Evolutionary conservation across 2,329 filamentous ascomycete species (phyloP), one percentile per base, ranked within the genome.

Genomic region (Decorospora gaudefroyi): DNA sequence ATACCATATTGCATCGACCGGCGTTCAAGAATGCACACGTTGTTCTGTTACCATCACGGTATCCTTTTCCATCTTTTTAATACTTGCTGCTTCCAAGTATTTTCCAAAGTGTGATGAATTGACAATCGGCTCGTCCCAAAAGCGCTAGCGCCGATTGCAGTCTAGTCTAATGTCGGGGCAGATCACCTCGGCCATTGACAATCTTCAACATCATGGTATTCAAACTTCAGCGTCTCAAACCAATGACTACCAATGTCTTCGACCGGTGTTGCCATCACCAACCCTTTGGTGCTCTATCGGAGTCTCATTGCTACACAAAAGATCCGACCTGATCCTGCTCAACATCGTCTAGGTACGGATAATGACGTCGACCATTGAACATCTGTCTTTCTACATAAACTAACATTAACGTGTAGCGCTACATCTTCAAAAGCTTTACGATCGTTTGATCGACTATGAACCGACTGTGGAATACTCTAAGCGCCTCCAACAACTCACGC

Each of bases 261-360:
- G 46, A 69, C 67, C 12, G 68, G 71, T 36, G 65, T 78, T 38
- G 65, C 76, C 16, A 78, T 78, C 58, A 78, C 76, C 27, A 90
- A 91, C 62, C 88, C 87, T 3, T 73, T 91, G 49, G 81, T 90
- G 49, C 84, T 90, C 51, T 92, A 92, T 68, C 81, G 86, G 45
- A 80, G 86, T 15, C 74, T 90, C 10, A 68, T 92, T 23, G 80
- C 84, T 5, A 85, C 84, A 4, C 82, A 84, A 35, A 70, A 80
- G 32, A 87, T 86, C 64, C 74, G 77, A 32, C 84, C 87, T 6
- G 88, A 92, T 68, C 81, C 81, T 4, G 79, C 85, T 15, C 86
- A 90, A 64, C 84, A 89, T 67, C 80, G 86, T 13, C 75, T 89
- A 5, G 68, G 69, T 69, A 61, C 50, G 43, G 21, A 23, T 6